Evolutionary conservation across 208 protist genomes (phyloP).

Genomic region (Acanthamoeba triangularis): DNA sequence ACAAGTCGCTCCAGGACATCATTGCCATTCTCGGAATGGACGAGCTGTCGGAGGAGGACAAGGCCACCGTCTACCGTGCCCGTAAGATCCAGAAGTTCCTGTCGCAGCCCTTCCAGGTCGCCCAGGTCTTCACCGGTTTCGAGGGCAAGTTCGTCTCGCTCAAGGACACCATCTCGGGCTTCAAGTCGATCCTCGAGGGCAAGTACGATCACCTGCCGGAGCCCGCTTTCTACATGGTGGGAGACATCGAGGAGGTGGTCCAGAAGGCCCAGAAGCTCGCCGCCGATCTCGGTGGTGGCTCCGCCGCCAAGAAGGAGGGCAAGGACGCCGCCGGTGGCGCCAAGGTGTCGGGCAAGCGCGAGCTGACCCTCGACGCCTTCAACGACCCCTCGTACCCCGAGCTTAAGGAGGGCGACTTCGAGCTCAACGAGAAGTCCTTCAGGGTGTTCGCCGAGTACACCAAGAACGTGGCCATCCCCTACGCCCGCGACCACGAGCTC

Average conservation of each 20-base stretch:
- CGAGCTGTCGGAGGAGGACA: constrained; percentile 99
- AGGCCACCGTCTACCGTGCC: constrained; percentile 97
- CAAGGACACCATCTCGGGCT: constrained; percentile 96
- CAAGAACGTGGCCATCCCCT: constrained; percentile 59
- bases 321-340: background rate
- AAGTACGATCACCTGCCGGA: constrained; percentile 98
- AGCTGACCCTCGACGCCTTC: constrained; percentile 39
- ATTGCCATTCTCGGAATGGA: constrained; percentile 99
- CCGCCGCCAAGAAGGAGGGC: constrained; percentile 3
- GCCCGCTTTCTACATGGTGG: constrained; percentile 99
- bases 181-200: constrained; percentile 96
- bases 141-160: constrained; percentile 97
- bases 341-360: constrained; percentile 18
- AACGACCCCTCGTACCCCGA: constrained; percentile 15
- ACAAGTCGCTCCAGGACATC: constrained; percentile 99
- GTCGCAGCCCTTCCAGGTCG: constrained; percentile 98
- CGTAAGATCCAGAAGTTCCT: constrained; percentile 98
- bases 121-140: constrained; percentile 98
- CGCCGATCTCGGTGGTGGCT: constrained; percentile 37
- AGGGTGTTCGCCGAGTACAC: constrained; percentile 44
- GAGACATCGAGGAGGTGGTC: constrained; percentile 95
- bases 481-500: constrained; percentile 15
- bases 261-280: constrained; percentile 94
- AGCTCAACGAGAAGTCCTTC: constrained; percentile 61
- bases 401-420: constrained; percentile 5